Base-by-base conservation (phyloP, 495 filamentous ascomycete genomes). In the Xylaria telfairii region DNA sequence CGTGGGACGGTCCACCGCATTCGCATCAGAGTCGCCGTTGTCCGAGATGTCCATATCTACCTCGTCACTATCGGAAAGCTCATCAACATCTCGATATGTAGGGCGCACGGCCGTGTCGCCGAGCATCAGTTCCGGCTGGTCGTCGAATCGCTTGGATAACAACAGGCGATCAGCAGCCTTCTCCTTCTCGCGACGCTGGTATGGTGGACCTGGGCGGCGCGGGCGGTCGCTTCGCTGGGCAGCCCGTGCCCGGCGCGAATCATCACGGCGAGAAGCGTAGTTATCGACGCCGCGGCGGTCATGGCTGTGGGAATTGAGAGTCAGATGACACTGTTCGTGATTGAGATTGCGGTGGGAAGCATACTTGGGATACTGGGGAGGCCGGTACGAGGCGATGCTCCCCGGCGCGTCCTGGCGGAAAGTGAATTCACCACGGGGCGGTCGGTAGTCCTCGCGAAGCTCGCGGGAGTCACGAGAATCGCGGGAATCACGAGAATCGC, bases 41-140 rank as follows among this genome's bases (percentile, higher is more conserved):
- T 88, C 83, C 15, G 84, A 84, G 32, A 84, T 77, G 49, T 93
- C 92, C 91, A 94, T 93, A 13, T 87, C 88, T 21, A 85, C 83
- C 74, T 92, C 90, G 62, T 93, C 93, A 72, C 89, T 92, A 71
- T 93, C 90, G 32, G 91, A 92, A 21, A 93, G 79, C 9, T 92
- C 86, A 9, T 89, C 86, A 1, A 90, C 68, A 17, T 85, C 71
- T 53, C 81, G 76, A 71, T 83, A 86, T 39, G 79, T 86, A 12
- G 79, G 78, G 37, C 78, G 81, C 1, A 74, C 74, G 4, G 77
- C 70, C 9, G 76, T 73, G 62, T 84, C 76, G 42, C 74, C 82
- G 32, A 84, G 73, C 63, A 76, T 79, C n/a, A 77, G 68, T 69
- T 81, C 81, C 12, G 75, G 24, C 3, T 76, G 69, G 34, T 74